These are phyloP conservation scores for Aegilops longissima DNA, from an alignment of 176 grass and related monocot species.

Conservation along the genomic window DNA sequence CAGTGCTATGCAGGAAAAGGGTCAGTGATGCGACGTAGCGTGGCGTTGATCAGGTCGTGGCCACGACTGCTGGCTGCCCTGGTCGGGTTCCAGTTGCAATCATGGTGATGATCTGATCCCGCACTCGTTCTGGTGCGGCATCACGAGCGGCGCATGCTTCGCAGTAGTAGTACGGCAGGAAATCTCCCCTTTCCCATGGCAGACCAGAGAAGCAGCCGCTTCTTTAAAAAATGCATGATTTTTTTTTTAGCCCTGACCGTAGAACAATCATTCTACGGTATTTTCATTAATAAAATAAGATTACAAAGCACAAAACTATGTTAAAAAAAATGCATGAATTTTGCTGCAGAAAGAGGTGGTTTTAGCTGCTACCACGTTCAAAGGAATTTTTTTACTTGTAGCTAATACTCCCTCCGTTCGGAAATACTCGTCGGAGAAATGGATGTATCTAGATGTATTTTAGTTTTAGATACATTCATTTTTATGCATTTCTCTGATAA, in stretches of 20 bases:
- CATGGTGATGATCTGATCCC: background rate
- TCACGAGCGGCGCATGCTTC: no score
- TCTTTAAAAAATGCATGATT: background rate
- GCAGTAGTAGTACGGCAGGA: background rate
- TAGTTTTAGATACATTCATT: no score
- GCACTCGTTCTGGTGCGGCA: background rate
- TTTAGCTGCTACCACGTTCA: background rate
- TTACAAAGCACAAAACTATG: no score
- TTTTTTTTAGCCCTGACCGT: background rate
- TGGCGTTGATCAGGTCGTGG: constrained; percentile 38
- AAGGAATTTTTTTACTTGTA: no score
- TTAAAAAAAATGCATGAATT: background rate
- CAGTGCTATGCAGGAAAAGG: constrained; percentile 15
- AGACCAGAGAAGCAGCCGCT: background rate
- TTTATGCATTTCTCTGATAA: no score
- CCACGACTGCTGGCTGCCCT: background rate
- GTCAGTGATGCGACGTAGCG: constrained; percentile 26
- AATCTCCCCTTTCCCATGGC: background rate
- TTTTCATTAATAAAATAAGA: no score
- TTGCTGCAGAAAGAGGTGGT: background rate
- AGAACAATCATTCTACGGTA: no score
- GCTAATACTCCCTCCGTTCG: no score
- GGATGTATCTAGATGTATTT: no score
- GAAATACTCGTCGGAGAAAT: no score
- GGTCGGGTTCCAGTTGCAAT: background rate